These are phyloP conservation scores for Candida chauliodis DNA, from an alignment of 805 yeast species.

Conservation along the genomic window DNA sequence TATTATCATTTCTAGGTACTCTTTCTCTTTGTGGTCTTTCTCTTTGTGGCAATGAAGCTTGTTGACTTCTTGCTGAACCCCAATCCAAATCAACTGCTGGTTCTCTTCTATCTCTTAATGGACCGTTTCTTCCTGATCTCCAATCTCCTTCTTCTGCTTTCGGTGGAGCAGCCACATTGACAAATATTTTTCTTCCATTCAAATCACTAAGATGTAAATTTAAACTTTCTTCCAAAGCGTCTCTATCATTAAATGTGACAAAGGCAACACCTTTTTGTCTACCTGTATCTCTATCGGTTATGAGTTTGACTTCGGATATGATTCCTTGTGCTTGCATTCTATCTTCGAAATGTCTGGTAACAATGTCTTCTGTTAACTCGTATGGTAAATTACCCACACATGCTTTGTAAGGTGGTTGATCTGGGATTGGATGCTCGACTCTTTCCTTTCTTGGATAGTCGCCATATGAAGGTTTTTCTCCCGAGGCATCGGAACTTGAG, in stretches of 20 bases:
- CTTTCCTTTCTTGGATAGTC: conserved; percentile 45
- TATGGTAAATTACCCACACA: conserved; percentile 81
- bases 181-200: conserved; percentile 49
- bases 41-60: conserved; percentile 34
- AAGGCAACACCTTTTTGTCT: conserved; percentile 60
- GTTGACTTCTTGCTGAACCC: conserved; percentile 42
- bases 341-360: conserved; percentile 59
- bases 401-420: conserved; percentile 89
- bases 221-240: conserved; percentile 49
- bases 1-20: conserved; percentile 38
- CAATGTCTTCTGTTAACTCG: conserved; percentile 66
- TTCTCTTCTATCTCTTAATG: conserved; percentile 33
- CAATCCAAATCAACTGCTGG: conserved; percentile 63
- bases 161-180: conserved; percentile 58
- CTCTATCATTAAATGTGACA: conserved; percentile 46
- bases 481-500: conserved; percentile 15
- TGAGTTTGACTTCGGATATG: conserved; percentile 65
- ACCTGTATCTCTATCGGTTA: conserved; percentile 61
- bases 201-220: conserved; percentile 41
- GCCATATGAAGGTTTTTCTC: conserved; percentile 9
- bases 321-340: conserved; percentile 48
- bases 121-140: conserved; percentile 31
- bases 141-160: conserved; percentile 47
- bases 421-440: conserved; percentile 82
- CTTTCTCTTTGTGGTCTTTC: conserved; percentile 26